Percentiles rank a stretch among this genome's conserved stretches.
Conservation (phyloP, 75 land plant species). For the Gnetum montanum region DNA sequence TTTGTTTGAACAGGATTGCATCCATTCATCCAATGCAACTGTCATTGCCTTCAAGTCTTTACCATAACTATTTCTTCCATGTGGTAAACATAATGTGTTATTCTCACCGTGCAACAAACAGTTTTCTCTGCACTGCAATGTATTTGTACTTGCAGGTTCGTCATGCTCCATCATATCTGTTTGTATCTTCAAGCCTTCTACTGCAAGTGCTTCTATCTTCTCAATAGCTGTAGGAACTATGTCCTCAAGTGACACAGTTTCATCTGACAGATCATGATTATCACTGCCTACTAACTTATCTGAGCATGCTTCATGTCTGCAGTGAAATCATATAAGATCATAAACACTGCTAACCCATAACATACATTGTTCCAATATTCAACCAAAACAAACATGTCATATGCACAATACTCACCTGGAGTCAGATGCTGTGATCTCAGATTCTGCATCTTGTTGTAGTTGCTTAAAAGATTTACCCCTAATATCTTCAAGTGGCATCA, state of each 20-base stretch:
- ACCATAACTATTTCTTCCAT: no score
- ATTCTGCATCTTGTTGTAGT: slow-evolving; percentile 8
- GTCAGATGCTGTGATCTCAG: slow-evolving; percentile 5
- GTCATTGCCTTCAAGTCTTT: slow-evolving; percentile 16
- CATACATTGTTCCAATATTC: no score
- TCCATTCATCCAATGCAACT: slow-evolving; percentile 21
- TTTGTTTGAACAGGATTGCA: slow-evolving; percentile 8
- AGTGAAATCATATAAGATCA: no score
- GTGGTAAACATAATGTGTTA: no score
- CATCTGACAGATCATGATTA: slow-evolving; percentile 9
- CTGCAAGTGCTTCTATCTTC: slow-evolving; percentile 33
- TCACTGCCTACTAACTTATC: not conserved
- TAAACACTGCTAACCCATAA: no score
- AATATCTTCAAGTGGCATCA: slow-evolving; percentile 31
- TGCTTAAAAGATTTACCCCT: slow-evolving; percentile 19
- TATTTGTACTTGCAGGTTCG: slow-evolving; percentile 24
- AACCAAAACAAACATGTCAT: no score
- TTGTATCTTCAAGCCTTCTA: slow-evolving; percentile 42
- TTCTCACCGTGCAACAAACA: no score
- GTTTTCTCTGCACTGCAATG: not conserved
- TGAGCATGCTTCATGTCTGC: no score
- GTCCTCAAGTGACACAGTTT: slow-evolving; percentile 26
- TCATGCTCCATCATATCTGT: slow-evolving; percentile 35
- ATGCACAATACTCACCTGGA: no score
- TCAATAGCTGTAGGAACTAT: slow-evolving; percentile 36